These are phyloP conservation scores for Blepharisma undulans DNA, from an alignment of 169 alveolate species.

Conservation along the genomic window DNA sequence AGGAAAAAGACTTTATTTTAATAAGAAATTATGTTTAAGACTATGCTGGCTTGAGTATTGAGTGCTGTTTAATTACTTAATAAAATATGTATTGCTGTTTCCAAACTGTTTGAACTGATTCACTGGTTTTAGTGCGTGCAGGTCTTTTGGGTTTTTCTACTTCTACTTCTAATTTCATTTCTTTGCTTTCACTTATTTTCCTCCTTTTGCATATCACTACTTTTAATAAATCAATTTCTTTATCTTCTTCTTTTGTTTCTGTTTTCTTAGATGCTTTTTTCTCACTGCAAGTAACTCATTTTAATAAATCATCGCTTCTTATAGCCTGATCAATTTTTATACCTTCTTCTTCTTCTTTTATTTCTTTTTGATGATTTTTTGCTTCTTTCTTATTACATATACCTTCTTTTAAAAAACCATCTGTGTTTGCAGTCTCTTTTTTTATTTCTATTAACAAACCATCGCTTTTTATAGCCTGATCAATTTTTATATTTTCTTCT, in stretches of 20 bases:
- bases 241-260: not conserved
- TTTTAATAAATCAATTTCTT: not conserved
- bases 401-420: no score
- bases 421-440: no score
- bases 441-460: no score
- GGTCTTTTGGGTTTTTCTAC: not conserved
- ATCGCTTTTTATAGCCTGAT: no score
- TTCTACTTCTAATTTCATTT: not conserved
- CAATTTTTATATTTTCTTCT: no score
- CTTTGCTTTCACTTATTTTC: not conserved
- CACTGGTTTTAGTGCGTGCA: not conserved
- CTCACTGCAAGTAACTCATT: no score
- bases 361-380: no score
- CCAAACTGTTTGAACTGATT: not conserved
- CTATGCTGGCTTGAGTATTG: no score
- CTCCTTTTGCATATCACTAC: not conserved
- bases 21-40: no score
- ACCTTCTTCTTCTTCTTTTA: no score
- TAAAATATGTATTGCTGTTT: not conserved
- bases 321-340: not conserved
- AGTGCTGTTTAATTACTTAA: not conserved
- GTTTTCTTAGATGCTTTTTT: not conserved
- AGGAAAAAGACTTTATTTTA: not conserved
- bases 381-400: no score
- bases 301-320: no score